phyloP scores from a whole-genome alignment of 1,284 basidiomycete genomes.

The Tilletia caries region DNA sequence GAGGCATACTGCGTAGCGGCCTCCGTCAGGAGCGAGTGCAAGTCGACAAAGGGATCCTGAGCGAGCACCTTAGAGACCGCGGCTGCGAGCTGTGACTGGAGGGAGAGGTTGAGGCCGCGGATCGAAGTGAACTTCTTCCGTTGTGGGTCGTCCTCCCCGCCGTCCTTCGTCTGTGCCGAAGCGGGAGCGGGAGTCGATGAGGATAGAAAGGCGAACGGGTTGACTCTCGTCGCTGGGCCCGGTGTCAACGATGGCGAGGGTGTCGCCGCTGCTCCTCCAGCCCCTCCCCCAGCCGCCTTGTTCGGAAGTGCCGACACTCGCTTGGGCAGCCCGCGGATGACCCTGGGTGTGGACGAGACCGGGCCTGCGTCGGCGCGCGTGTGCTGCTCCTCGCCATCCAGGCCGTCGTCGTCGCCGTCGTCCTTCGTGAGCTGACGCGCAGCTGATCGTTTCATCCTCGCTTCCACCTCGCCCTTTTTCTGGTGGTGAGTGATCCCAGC shows the following conservation, averaged over 20 bases:
- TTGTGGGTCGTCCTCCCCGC: background rate
- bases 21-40: background rate
- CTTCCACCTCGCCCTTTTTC: too few relatives aligned
- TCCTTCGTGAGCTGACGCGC: slow-evolving; percentile 2
- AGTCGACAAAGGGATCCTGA: background rate
- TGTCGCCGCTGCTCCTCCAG: background rate
- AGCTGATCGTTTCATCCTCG: slow-evolving; percentile 1
- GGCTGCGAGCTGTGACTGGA: background rate
- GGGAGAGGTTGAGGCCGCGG: slow-evolving; percentile 6
- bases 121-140: background rate
- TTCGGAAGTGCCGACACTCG: background rate
- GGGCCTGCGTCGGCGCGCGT: background rate
- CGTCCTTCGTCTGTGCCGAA: background rate
- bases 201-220: slow-evolving; percentile 8
- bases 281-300: background rate
- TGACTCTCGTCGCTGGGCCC: slow-evolving; percentile 3
- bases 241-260: background rate
- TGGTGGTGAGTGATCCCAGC: too few relatives aligned
- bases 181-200: background rate
- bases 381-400: background rate
- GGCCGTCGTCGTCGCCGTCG: background rate
- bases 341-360: slow-evolving; percentile 2
- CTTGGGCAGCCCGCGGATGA: slow-evolving; percentile 12
- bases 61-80: background rate
- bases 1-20: background rate